Base-by-base conservation (phyloP, 495 filamentous ascomycete genomes). In the Neurospora terricola region DNA sequence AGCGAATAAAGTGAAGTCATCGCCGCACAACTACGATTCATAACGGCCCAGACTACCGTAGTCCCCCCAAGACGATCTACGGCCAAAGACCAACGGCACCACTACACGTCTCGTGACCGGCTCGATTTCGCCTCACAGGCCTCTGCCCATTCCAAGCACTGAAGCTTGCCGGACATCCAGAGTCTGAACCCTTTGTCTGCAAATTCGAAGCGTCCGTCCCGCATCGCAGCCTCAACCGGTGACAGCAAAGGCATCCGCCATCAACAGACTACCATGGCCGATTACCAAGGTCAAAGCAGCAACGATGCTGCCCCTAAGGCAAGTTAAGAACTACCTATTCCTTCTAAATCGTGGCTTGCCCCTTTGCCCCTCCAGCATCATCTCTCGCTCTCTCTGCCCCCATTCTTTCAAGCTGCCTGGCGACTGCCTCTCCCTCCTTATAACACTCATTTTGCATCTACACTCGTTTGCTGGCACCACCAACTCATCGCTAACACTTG, bases 221-320 rank as follows among this genome's bases (percentile, higher is more conserved):
- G 45, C 21, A 27, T 54, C 45, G 10, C 45, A 54, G 5, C 45
- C 10, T 23, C 45, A 54, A 30, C 23, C 23, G 5, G 54, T 27
- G 75, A 72, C n/a, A 74, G 62, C 42, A 38, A 70, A 72, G 37
- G 45, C 72, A 37, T 38, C 37, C 34, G 69, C 27, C 45, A 71
- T 69, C 39, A 73, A 43, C 69, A 71, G 70, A 59, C 42, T 5
- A 21, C 40, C 14, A 75, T 80, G 79, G 74, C 72, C 45, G 74
- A 74, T 30, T 72, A 74, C 71, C 75, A 76, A 39, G 79, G 75
- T 69, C 72, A 76, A 59, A 75, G 74, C 77, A 74, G 75, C 77
- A 78, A 80, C 40, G 74, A 38, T 66, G 76, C 76, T 74, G 76
- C 79, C 54, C 38, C 76, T 69, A 69, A 72, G 54, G 54, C 54